phyloP scores from a whole-genome alignment of 2,329 filamentous ascomycete species.

The Scedosporium minutisporum region DNA sequence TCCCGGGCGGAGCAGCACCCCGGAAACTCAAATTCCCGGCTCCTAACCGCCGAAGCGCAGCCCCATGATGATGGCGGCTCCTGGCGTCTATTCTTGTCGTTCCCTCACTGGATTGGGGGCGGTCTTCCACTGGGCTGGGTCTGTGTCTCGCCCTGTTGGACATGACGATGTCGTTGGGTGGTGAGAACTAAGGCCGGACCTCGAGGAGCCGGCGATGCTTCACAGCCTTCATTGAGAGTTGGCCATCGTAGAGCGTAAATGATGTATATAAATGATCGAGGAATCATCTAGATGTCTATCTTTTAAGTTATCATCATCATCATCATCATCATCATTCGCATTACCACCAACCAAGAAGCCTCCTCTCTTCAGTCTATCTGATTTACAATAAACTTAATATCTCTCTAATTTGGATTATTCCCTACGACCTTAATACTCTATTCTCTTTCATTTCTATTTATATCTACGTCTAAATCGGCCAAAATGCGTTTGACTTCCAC shows the following conservation, averaged over 20 bases:
- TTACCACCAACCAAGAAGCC: background rate
- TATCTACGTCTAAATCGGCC: background rate
- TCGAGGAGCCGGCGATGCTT: background rate
- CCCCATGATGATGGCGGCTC: background rate
- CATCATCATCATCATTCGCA: background rate
- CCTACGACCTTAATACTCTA: background rate
- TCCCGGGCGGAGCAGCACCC: background rate
- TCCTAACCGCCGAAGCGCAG: background rate
- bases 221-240: background rate
- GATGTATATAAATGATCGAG: background rate
- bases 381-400: background rate
- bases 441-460: background rate
- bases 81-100: background rate
- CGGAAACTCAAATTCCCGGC: background rate
- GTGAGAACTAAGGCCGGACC: background rate
- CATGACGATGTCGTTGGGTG: background rate
- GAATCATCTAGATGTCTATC: background rate
- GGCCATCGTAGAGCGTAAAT: background rate
- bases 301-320: background rate
- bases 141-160: background rate
- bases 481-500: constrained; percentile 26
- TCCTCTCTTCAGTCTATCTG: too few relatives aligned
- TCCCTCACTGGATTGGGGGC: too few relatives aligned
- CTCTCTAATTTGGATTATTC: background rate
- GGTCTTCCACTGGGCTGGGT: too few relatives aligned